Evolutionary conservation across 2,329 filamentous ascomycete species (phyloP), one percentile per base, ranked within the genome.

Genomic region (Colletotrichum camelliae): DNA sequence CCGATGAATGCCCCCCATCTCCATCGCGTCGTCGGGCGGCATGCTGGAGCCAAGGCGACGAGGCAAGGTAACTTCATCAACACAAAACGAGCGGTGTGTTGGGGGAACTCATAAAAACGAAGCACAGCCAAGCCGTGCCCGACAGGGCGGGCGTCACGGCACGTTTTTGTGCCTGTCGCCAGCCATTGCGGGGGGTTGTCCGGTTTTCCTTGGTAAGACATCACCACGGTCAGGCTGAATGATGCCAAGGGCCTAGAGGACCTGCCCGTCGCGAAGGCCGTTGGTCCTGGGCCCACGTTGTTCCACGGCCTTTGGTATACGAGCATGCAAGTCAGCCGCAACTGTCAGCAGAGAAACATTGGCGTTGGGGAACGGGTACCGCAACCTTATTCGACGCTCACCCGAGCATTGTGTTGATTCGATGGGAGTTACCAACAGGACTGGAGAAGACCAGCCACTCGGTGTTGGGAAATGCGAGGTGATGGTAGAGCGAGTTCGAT

Each of bases 301-400:
- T 64, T 64, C 62, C 62, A 66, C 62, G 37, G 29, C 62, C 13
- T 66, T 0, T 66, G 4, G 21, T 27, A 66, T 66, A 66, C 62
- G 62, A 66, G 62, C 37, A 66, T 66, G 62, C 62, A 52, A 16
- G 62, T 66, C 62, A 66, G 62, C 62, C 61, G 61, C 35, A 64
- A 21, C 43, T 52, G 61, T 64, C 61, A 64, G 61, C 61, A 48
- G n/a, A 9, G 24, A 18, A 52, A 13, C 43, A 27, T 66, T 64
- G 21, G 24, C 37, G 24, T 70, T 29, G 18, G 15, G 29, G 43
- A 52, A 2, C 43, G 43, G 43, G 43, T 52, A 52, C 43, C 13
- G 18, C 8, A n/a, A 27, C 16, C 12, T 31, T 60, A 27, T 39
- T 69, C 48, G 65, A 39, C 31, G 18, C 55, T 58, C 18, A 29